phyloP scores from a whole-genome alignment of 208 protist genomes.

The Sergeia podlipaevii region DNA sequence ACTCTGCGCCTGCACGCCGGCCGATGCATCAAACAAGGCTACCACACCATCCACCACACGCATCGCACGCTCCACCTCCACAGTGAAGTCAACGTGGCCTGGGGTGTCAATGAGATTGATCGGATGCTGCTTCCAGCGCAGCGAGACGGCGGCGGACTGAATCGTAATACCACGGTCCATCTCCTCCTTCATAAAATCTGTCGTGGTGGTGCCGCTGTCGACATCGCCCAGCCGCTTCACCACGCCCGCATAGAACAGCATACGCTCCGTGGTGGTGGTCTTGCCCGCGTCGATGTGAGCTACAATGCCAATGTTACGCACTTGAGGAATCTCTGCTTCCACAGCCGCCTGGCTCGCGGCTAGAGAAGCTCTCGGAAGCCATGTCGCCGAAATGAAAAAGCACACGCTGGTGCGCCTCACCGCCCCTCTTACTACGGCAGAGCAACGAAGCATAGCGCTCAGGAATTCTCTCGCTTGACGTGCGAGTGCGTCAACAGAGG shows the following conservation, averaged over 20 bases:
- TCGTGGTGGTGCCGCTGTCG: slow-evolving; percentile 95
- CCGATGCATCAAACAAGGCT: slow-evolving; percentile 94
- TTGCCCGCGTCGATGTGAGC: slow-evolving; percentile 97
- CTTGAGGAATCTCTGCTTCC: slow-evolving; percentile 18
- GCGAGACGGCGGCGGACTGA: slow-evolving; percentile 91
- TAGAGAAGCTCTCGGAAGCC: neutral
- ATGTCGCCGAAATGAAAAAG: too few relatives aligned
- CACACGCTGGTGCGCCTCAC: too few relatives aligned
- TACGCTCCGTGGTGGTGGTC: slow-evolving; percentile 95
- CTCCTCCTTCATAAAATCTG: slow-evolving; percentile 96
- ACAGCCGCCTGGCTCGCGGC: neutral
- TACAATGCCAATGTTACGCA: slow-evolving; percentile 95
- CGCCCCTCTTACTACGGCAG: too few relatives aligned
- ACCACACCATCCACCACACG: slow-evolving; percentile 97
- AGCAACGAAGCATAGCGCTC: too few relatives aligned
- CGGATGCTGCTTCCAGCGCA: slow-evolving; percentile 78
- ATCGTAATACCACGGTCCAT: slow-evolving; percentile 97
- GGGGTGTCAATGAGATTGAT: slow-evolving; percentile 97
- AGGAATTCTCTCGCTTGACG: too few relatives aligned
- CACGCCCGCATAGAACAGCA: slow-evolving; percentile 92
- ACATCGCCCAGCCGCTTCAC: slow-evolving; percentile 90
- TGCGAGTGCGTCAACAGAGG: too few relatives aligned
- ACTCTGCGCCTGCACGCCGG: slow-evolving; percentile 93
- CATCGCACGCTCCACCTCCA: slow-evolving; percentile 96
- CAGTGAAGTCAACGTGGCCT: slow-evolving; percentile 96